A percentile compares a stretch with the other conserved stretches of the same genome.
Conservation (phyloP, 768 basidiomycete genomes). For the Hypsizygus marmoreus region DNA sequence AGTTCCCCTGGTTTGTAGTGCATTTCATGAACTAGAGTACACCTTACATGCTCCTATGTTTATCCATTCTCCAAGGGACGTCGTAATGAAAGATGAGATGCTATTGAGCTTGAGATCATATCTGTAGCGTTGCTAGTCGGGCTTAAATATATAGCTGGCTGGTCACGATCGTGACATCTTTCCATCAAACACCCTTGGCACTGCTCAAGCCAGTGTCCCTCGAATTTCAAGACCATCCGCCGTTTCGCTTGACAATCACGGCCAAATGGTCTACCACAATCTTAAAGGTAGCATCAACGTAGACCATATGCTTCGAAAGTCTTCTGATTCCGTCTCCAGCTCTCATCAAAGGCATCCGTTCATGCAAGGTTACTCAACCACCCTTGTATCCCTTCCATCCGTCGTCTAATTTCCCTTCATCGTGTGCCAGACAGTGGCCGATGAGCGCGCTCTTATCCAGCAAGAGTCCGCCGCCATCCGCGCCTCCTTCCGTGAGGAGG, state of each 20-base stretch:
- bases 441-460: conserved; percentile 95
- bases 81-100: neutral
- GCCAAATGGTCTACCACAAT: conserved; percentile 78
- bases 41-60: too few species aligned
- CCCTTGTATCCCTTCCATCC: conserved; percentile 11
- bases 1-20: too few species aligned
- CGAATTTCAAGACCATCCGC: neutral
- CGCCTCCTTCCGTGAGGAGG: conserved; percentile 96
- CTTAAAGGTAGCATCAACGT: conserved; percentile 64
- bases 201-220: conserved; percentile 1
- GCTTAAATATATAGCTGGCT: too few species aligned
- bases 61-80: too few species aligned
- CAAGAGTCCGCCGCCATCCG: conserved; percentile 97
- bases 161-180: too few species aligned
- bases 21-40: too few species aligned
- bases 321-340: conserved; percentile 50
- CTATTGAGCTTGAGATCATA: neutral
- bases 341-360: conserved; percentile 96
- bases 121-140: neutral
- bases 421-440: conserved; percentile 83
- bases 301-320: neutral
- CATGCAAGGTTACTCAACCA: conserved; percentile 77
- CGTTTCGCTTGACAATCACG: conserved; percentile 1
- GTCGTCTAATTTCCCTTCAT: conserved; percentile 20
- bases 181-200: too few species aligned